These are phyloP conservation scores for Amphibolis antarctica DNA, from an alignment of 106 monocot genomes.

Conservation along the genomic window DNA sequence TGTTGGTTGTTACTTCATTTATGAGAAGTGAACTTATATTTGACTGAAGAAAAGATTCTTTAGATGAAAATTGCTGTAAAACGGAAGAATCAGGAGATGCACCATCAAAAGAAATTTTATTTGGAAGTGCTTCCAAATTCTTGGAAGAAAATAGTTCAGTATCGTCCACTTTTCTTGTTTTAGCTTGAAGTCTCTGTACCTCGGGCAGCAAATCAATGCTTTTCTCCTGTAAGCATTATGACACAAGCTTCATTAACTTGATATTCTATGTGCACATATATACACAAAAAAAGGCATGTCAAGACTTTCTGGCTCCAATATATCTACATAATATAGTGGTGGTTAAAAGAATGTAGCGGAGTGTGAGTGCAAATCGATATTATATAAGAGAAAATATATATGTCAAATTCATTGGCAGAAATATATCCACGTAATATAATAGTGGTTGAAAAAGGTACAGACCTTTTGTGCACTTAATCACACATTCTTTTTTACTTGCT, in stretches of 20 bases:
- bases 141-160: slow-evolving; percentile 1
- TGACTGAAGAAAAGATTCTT: slow-evolving; percentile 21
- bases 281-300: background rate
- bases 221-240: slow-evolving; percentile 31
- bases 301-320: background rate
- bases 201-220: slow-evolving; percentile 56
- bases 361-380: too few relatives aligned
- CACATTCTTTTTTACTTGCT: too few relatives aligned
- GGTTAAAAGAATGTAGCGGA: background rate
- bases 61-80: slow-evolving; percentile 1
- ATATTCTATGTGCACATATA: background rate
- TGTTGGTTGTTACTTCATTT: slow-evolving; percentile 6
- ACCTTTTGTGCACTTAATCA: too few relatives aligned
- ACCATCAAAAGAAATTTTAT: slow-evolving; percentile 9
- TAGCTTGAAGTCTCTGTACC: slow-evolving; percentile 30
- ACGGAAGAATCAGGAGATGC: slow-evolving; percentile 10
- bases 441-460: too few relatives aligned
- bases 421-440: too few relatives aligned
- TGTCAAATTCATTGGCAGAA: too few relatives aligned
- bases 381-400: too few relatives aligned
- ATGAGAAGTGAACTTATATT: slow-evolving; percentile 6
- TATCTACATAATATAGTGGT: background rate
- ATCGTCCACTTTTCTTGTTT: slow-evolving; percentile 12
- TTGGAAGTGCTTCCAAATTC: slow-evolving; percentile 13
- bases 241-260: slow-evolving; percentile 1